These are phyloP conservation scores for Cryphonectria naterciae DNA, from an alignment of 2,329 filamentous ascomycete species.

Conservation along the genomic window DNA sequence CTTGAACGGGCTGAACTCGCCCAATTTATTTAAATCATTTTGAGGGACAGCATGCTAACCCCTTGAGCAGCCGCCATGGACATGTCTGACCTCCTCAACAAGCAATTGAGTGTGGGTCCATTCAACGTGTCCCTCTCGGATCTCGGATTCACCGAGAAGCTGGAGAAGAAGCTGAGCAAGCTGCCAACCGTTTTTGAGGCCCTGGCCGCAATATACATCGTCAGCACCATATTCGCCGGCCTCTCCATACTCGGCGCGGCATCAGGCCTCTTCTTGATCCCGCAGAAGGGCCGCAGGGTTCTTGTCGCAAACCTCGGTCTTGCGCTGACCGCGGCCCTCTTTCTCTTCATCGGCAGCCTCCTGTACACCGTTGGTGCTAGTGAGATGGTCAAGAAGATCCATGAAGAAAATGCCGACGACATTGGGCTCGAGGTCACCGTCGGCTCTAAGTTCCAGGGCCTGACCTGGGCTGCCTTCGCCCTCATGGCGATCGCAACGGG, in stretches of 20 bases:
- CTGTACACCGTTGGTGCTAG: slow-evolving; percentile 47
- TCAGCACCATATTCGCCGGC: slow-evolving; percentile 48
- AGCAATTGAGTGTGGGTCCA: slow-evolving; percentile 50
- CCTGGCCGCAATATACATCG: slow-evolving; percentile 53
- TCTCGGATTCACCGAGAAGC: slow-evolving; percentile 48
- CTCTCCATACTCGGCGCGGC: slow-evolving; percentile 47
- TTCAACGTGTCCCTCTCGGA: slow-evolving; percentile 49
- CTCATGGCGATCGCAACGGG: slow-evolving; percentile 45
- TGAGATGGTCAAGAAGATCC: slow-evolving; percentile 45
- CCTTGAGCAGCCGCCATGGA: slow-evolving; percentile 41
- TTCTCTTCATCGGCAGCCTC: slow-evolving; percentile 48
- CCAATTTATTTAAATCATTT: no score
- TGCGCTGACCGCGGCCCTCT: slow-evolving; percentile 41
- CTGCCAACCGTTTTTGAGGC: slow-evolving; percentile 54
- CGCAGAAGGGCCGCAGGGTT: slow-evolving; percentile 26
- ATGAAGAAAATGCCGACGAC: slow-evolving; percentile 46
- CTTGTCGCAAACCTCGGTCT: slow-evolving; percentile 44
- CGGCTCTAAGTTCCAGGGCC: slow-evolving; percentile 49
- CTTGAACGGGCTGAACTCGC: not conserved
- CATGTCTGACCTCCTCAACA: slow-evolving; percentile 51
- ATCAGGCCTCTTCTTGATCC: slow-evolving; percentile 37
- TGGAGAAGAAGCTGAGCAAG: slow-evolving; percentile 53
- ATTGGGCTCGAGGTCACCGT: slow-evolving; percentile 49
- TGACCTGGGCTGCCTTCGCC: slow-evolving; percentile 53
- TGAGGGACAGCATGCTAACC: slow-evolving; percentile 5